Percentiles rank a stretch among this genome's conserved stretches.
These are phyloP conservation scores for Bruguiera sexangula DNA, from an alignment of 345 rosid species.

Conservation along the genomic window DNA sequence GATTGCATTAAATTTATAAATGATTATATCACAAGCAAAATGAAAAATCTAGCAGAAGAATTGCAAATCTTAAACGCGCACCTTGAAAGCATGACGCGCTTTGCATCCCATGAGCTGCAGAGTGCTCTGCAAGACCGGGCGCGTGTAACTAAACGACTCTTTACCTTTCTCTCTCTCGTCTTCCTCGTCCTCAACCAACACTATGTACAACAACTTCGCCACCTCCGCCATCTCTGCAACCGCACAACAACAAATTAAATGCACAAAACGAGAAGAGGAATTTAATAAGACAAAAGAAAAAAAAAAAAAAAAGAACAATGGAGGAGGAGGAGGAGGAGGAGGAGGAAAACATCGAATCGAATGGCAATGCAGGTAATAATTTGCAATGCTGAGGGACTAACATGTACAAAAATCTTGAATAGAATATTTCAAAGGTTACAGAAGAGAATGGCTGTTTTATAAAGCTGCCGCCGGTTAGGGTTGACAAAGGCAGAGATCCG, in stretches of 20 bases:
- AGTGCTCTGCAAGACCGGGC: constrained; percentile 86
- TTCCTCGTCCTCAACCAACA: constrained; percentile 68
- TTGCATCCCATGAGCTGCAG: constrained; percentile 98
- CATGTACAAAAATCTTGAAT: too few relatives aligned
- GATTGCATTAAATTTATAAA: too few relatives aligned
- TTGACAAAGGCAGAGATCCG: too few relatives aligned
- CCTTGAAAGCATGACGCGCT: constrained; percentile 98
- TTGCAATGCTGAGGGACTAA: neutral
- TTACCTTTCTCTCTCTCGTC: constrained; percentile 35
- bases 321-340: neutral
- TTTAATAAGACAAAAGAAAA: neutral
- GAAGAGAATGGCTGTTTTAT: too few relatives aligned
- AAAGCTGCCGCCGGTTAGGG: too few relatives aligned
- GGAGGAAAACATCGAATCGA: neutral
- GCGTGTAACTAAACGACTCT: constrained; percentile 77
- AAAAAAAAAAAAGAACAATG: neutral
- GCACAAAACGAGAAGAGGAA: neutral
- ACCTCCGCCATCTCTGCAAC: constrained; percentile 53
- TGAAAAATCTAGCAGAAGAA: too few relatives aligned
- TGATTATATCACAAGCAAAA: too few relatives aligned
- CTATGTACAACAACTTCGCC: constrained; percentile 74
- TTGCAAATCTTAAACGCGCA: constrained; percentile 5
- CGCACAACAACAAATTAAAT: neutral
- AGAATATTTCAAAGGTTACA: too few relatives aligned
- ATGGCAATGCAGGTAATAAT: constrained; percentile 15